Conservation (phyloP, 305 asterid genomes). For the Solanum hybrid region DNA sequence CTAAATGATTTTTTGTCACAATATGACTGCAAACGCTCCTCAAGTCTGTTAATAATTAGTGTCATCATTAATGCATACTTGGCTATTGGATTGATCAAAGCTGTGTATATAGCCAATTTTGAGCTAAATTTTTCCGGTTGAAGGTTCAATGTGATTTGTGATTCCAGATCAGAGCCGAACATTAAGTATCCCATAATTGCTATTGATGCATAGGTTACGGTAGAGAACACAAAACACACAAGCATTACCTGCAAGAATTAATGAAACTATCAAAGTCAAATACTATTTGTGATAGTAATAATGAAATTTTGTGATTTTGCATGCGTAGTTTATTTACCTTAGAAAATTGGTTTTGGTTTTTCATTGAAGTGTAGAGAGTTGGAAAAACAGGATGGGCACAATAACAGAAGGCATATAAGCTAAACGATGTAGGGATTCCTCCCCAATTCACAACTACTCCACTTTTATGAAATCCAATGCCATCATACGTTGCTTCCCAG, state of each 20-base stretch:
- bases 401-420: constrained; percentile 44
- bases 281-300: neutral
- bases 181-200: constrained; percentile 46
- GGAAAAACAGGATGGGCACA: constrained; percentile 65
- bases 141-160: constrained; percentile 54
- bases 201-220: constrained; percentile 34
- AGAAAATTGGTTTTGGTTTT: constrained; percentile 27
- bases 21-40: constrained; percentile 13
- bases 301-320: neutral
- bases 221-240: constrained; percentile 36
- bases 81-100: constrained; percentile 49
- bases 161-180: constrained; percentile 40
- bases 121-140: constrained; percentile 29
- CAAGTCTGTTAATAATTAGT: constrained; percentile 37
- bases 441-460: constrained; percentile 19
- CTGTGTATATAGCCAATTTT: constrained; percentile 47
- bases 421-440: constrained; percentile 44
- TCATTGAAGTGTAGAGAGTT: constrained; percentile 52
- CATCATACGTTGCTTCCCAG: neutral
- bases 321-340: constrained; percentile 18
- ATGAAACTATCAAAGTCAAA: neutral
- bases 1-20: constrained; percentile 10
- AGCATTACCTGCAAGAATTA: constrained; percentile 36
- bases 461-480: neutral
- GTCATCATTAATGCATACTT: constrained; percentile 52